Evolutionary conservation across 2,329 filamentous ascomycete genomes (phyloP).

Genomic region (Cordyceps javanica): DNA sequence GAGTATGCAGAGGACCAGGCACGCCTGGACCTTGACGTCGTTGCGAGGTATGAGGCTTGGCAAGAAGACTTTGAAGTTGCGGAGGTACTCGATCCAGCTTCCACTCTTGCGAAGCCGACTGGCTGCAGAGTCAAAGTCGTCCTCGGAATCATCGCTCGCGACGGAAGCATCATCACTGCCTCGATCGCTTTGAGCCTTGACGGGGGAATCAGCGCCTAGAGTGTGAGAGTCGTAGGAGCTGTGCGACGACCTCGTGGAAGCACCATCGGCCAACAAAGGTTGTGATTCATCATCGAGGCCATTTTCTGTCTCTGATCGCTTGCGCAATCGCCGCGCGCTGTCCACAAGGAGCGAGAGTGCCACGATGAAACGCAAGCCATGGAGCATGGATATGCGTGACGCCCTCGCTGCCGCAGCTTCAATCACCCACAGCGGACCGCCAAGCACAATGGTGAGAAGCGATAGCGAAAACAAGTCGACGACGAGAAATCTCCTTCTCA

Average conservation of each 20-base stretch:
- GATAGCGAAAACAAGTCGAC: not conserved
- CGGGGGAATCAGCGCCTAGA: not conserved
- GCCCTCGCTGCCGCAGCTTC: not conserved
- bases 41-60: not conserved
- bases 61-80: conserved; percentile 1
- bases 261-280: not conserved
- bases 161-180: not conserved
- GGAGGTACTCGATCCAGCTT: conserved; percentile 1
- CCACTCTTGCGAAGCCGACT: not conserved
- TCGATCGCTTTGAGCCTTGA: not conserved
- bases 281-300: not conserved
- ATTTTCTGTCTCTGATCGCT: not conserved
- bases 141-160: not conserved
- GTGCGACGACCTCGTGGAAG: not conserved
- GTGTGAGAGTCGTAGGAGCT: not conserved
- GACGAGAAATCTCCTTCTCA: not conserved
- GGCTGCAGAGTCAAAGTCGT: not conserved
- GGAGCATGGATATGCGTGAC: not conserved
- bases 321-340: not conserved
- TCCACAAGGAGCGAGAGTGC: not conserved
- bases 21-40: conserved; percentile 4
- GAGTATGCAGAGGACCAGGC: not conserved
- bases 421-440: not conserved
- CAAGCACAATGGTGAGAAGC: not conserved
- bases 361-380: not conserved